A percentile compares a stretch with the other conserved stretches of the same genome.
Evolutionary conservation across 2,329 filamentous ascomycete species (phyloP).

Genomic region (Cladosporium colombiae): DNA sequence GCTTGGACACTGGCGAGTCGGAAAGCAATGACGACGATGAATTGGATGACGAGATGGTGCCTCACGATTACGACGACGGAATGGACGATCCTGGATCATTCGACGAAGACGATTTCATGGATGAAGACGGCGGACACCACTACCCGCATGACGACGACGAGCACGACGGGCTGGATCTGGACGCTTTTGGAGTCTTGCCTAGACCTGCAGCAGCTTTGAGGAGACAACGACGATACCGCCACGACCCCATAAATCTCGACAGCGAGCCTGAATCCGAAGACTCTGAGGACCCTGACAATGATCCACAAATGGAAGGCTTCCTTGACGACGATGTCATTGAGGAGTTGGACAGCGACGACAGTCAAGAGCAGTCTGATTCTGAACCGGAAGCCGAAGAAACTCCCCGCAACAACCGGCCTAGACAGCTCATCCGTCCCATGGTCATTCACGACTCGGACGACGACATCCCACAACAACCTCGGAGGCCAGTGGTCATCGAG

Average conservation of each 20-base stretch:
- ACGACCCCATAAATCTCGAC: not conserved
- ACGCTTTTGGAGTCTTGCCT: slow-evolving; percentile 9
- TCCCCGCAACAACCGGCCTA: not conserved
- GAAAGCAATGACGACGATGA: slow-evolving; percentile 41
- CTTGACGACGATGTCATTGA: slow-evolving; percentile 22
- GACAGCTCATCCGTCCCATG: slow-evolving; percentile 2
- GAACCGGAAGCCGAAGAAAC: slow-evolving; percentile 23
- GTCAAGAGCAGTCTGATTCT: slow-evolving; percentile 27
- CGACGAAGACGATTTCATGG: slow-evolving; percentile 24
- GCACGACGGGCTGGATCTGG: not conserved
- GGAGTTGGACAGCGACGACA: slow-evolving; percentile 14
- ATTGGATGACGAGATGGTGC: slow-evolving; percentile 20
- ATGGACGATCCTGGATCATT: slow-evolving; percentile 6
- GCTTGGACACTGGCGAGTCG: slow-evolving; percentile 27
- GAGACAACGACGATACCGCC: slow-evolving; percentile 21
- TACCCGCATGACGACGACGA: not conserved
- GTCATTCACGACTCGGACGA: slow-evolving; percentile 17
- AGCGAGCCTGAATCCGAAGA: slow-evolving; percentile 16
- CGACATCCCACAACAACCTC: slow-evolving; percentile 3
- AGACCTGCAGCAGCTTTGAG: slow-evolving; percentile 2
- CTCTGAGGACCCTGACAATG: slow-evolving; percentile 24
- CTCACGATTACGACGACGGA: slow-evolving; percentile 6
- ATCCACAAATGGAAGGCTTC: slow-evolving; percentile 26
- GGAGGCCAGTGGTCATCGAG: slow-evolving; percentile 19
- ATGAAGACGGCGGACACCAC: slow-evolving; percentile 15